Evolutionary conservation across 768 basidiomycete species (phyloP), one percentile per base, ranked within the genome.

Genomic region (Pulveroboletus sp.): DNA sequence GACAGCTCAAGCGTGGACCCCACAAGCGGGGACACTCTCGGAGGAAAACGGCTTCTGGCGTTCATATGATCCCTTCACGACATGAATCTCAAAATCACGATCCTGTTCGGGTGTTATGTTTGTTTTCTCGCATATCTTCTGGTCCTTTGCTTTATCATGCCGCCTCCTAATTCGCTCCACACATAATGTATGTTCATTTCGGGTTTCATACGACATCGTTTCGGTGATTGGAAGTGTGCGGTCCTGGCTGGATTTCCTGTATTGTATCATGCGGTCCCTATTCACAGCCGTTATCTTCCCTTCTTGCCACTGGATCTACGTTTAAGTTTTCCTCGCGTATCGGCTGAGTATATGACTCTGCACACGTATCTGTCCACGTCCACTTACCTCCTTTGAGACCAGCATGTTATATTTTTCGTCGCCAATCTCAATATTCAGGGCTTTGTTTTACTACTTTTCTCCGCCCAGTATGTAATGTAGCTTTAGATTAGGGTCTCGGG

Each of bases 11-110:
- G 14, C 48, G 2, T 66, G 65, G 65, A 40, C 57, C 5, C 55
- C 55, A 6, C 62, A 62, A 49, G 4, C 56, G 5, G 43, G 38
- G 6, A 2, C 53, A 8, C 39, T 59, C 10, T 40, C 56, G 12
- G 60, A 64, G 17, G 60, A 57, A 27, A 33, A 15, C 30, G 41
- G 51, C 24, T 66, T 58, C 41, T 66, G 64, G 64, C 64, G 56
- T 33, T 8, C 61, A 33, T 66, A 62, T 46, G 62, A 64, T 11
- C 52, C 51, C 8, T 66, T 62, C 43, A 44, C 62, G 46, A 30
- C 57, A 42, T 65, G 50, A 53, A 9, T 51, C 38, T 39, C 11
- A 42, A 47, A 53, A 9, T 51, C 38, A 41, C 11, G 45, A 47
- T 42, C 38, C 24, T 31, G 2, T 31, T 32, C 9, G 15, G n/a